Conservation (phyloP, 2,329 filamentous ascomycete species). For the Aaosphaeria pasadenensis region DNA sequence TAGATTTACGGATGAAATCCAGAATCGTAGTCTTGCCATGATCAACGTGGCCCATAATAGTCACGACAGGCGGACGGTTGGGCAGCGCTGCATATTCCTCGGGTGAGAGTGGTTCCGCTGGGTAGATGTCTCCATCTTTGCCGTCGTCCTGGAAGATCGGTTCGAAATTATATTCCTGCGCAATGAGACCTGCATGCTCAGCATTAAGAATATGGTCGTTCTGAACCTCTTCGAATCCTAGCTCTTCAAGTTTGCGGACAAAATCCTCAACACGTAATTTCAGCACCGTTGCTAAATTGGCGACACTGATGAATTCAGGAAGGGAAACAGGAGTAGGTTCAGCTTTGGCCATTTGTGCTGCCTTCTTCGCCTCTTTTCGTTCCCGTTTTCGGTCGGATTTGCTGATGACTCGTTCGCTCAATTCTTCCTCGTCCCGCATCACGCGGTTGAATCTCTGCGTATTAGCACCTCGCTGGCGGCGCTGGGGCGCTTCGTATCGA, state of each 20-base stretch:
- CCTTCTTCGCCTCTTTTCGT: constrained; percentile 34
- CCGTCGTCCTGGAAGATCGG: constrained; percentile 66
- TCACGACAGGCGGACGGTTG: constrained; percentile 83
- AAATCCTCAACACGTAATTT: constrained; percentile 71
- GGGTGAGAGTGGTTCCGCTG: constrained; percentile 47
- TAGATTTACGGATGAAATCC: constrained; percentile 90
- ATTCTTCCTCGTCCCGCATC: constrained; percentile 10
- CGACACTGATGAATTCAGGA: constrained; percentile 89
- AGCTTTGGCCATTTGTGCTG: constrained; percentile 23
- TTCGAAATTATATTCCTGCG: constrained; percentile 89
- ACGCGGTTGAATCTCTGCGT: constrained; percentile 13
- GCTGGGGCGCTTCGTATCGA: constrained; percentile 29
- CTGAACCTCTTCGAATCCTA: constrained; percentile 85
- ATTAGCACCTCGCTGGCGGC: constrained; percentile 14
- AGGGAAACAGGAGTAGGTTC: constrained; percentile 59
- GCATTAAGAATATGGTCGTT: constrained; percentile 84
- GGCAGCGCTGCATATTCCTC: constrained; percentile 67
- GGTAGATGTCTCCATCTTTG: constrained; percentile 69
- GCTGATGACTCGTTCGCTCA: constrained; percentile 3
- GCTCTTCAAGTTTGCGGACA: constrained; percentile 69
- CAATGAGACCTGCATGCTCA: constrained; percentile 85
- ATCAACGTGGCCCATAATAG: constrained; percentile 99
- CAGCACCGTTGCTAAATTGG: constrained; percentile 73
- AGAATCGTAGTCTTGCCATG: constrained; percentile 97
- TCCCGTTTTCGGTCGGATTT: constrained; percentile 30